Percentiles rank a stretch among this genome's conserved stretches.
These are phyloP conservation scores for Sporobolomyces pararoseus DNA, from an alignment of 768 basidiomycete species.

Conservation along the genomic window DNA sequence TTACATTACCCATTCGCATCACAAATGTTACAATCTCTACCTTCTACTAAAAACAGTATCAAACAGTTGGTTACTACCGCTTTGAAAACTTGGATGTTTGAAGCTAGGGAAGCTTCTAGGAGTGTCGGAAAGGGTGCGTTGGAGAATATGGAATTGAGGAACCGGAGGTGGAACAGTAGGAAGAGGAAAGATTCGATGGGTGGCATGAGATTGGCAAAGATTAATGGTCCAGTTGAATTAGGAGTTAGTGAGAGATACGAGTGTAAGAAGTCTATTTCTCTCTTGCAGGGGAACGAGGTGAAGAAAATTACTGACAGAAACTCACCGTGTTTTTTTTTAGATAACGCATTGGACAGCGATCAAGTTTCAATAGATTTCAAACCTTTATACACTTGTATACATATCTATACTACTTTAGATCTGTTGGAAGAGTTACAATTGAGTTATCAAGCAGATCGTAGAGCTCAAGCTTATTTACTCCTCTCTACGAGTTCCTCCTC, in stretches of 20 bases:
- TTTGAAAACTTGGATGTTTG: conserved; percentile 93
- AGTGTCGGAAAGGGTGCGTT: conserved; percentile 81
- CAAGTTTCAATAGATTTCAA: conserved; percentile 84
- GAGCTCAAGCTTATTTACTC: conserved; percentile 95
- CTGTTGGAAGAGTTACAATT: conserved; percentile 82
- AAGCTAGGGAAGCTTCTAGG: conserved; percentile 82
- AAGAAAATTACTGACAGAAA: background rate
- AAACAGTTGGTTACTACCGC: conserved; percentile 90
- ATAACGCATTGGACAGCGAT: conserved; percentile 87
- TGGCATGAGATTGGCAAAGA: conserved; percentile 72
- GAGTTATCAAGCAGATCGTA: conserved; percentile 95
- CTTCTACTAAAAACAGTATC: conserved; percentile 80
- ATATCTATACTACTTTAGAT: conserved; percentile 88
- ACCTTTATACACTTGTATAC: conserved; percentile 92
- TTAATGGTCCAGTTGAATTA: conserved; percentile 62
- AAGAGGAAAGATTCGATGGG: conserved; percentile 68
- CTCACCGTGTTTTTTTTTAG: conserved; percentile 51
- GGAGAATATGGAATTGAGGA: conserved; percentile 80
- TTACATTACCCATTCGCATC: conserved; percentile 91
- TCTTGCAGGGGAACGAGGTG: no score
- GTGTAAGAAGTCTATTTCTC: conserved; percentile 57
- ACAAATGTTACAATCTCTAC: conserved; percentile 83
- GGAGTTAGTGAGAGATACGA: conserved; percentile 91
- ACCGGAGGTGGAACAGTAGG: conserved; percentile 69
- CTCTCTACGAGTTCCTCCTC: conserved; percentile 56